Evolutionary conservation across 1,284 basidiomycete species (phyloP), one percentile per base, ranked within the genome.

Genomic region (Ceratobasidium sp.): DNA sequence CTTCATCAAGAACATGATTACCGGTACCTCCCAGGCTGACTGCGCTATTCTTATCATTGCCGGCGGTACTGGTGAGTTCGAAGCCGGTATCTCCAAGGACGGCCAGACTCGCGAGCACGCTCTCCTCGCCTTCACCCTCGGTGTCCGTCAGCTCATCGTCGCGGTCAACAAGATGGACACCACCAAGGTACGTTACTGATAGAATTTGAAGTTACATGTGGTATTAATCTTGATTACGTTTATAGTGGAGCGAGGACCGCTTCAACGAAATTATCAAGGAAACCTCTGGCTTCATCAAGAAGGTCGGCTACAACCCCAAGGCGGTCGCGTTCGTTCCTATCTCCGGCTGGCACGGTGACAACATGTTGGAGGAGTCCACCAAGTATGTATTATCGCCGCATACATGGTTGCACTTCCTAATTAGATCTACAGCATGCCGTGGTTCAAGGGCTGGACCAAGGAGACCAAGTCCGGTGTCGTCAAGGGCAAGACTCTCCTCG

Each of bases 1-100:
- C 86, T 99, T 99, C 89, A 99, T 99, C 92, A 99, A 99, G 91
- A 99, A 98, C 95, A 98, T 99, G 96, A 99, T 99, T 86, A 99
- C 96, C 80, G 97, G 97, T 91, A 99, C 97, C 84, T 99, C 97
- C 83, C 97, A 99, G 91, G 97, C 97, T 85, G 97, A 99, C 87
- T 99, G 97, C 85, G 97, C 96, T 84, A 94, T 99, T 85, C 96
- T 99, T 86, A 99, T 99, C 90, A 99, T 99, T 83, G 97, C 97
- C 83, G 94, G 89, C 87, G 98, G 97, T 90, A 96, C 94, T 86
- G 97, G 97, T 92, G 97, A 99, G 89, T 99, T 99, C 89, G 98
- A 99, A 89, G 97, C 97, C 86, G 97, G 97, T 96, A 99, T 99
- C 91, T 99, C 97, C 88, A 99, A 99, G 92, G 97, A 99, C 84